Conservation (phyloP, 305 asterid genomes). For the Nicotiana rustica region DNA sequence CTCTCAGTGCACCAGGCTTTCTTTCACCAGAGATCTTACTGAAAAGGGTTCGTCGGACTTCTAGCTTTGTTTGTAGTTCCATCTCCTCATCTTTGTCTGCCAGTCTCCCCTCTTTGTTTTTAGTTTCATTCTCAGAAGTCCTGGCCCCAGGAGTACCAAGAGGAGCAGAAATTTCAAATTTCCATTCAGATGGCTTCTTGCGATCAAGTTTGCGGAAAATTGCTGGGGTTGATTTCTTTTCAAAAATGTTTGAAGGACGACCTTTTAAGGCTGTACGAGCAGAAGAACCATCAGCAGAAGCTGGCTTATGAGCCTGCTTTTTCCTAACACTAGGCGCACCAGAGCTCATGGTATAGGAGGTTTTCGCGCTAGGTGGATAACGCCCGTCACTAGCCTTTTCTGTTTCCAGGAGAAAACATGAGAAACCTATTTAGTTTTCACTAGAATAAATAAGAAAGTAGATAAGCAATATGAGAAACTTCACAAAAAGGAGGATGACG, state of each 20-base stretch:
- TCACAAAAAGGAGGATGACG: too few relatives aligned
- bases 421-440: neutral
- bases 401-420: constrained; percentile 34
- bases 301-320: constrained; percentile 45
- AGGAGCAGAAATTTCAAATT: constrained; percentile 47
- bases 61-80: constrained; percentile 51
- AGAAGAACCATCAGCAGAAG: constrained; percentile 53
- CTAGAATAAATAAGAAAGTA: neutral
- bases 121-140: constrained; percentile 39
- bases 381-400: constrained; percentile 67
- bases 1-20: constrained; percentile 43
- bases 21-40: constrained; percentile 47
- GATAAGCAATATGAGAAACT: too few relatives aligned
- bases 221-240: constrained; percentile 56
- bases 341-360: constrained; percentile 50
- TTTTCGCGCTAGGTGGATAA: constrained; percentile 53
- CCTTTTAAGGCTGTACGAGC: constrained; percentile 59
- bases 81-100: constrained; percentile 39
- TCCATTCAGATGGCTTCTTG: constrained; percentile 55
- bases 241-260: constrained; percentile 46
- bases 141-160: constrained; percentile 41
- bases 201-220: constrained; percentile 80
- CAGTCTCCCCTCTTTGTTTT: constrained; percentile 45
- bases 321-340: constrained; percentile 50
- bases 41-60: constrained; percentile 67